Conservation (phyloP, 169 alveolate species). For the Theileria annulata region DNA sequence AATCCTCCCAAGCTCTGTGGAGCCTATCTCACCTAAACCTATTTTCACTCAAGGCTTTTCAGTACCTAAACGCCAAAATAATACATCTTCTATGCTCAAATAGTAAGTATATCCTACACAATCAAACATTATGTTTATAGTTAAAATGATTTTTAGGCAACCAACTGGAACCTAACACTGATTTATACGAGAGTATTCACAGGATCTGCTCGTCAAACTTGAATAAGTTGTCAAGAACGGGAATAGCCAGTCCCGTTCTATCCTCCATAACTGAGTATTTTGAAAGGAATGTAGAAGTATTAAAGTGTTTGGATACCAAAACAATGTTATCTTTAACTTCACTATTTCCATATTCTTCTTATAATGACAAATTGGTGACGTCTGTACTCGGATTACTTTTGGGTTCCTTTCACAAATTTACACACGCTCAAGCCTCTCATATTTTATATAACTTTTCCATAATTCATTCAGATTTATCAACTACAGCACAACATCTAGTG, state of each 20-base stretch:
- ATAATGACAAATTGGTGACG: conserved; percentile 4
- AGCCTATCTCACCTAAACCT: conserved; percentile 46
- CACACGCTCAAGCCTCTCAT: conserved; percentile 46
- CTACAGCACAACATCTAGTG: conserved; percentile 10
- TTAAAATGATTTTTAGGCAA: neutral
- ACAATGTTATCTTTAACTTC: conserved; percentile 44
- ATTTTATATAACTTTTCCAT: conserved; percentile 43
- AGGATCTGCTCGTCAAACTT: conserved; percentile 42
- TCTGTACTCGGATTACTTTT: conserved; percentile 4
- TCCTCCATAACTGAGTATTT: neutral
- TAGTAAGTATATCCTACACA: neutral
- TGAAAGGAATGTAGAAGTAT: neutral
- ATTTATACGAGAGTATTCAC: conserved; percentile 39
- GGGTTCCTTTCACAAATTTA: conserved; percentile 20
- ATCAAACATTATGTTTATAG: neutral
- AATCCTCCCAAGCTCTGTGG: conserved; percentile 54
- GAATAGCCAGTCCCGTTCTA: conserved; percentile 11
- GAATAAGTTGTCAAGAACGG: conserved; percentile 44
- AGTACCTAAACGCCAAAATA: conserved; percentile 42
- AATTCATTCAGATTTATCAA: conserved; percentile 22
- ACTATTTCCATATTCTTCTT: conserved; percentile 25
- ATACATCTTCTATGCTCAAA: neutral
- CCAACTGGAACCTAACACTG: neutral
- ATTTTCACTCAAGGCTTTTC: conserved; percentile 36
- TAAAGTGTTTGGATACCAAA: conserved; percentile 46